phyloP scores from a whole-genome alignment of 2,329 filamentous ascomycete genomes.

The Elsinoe arachidis region DNA sequence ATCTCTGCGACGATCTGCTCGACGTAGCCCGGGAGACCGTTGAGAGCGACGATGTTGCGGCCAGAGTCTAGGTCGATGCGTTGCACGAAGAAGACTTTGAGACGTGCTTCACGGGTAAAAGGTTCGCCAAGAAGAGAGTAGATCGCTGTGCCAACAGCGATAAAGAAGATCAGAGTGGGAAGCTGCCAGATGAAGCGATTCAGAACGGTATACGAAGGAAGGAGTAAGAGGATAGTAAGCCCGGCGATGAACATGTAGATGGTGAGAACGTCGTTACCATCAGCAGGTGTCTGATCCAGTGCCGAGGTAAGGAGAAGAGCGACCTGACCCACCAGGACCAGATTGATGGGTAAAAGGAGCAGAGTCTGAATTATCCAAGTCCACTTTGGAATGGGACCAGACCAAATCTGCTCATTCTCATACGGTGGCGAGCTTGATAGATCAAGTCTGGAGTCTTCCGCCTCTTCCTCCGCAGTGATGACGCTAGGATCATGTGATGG shows the following conservation, averaged over 20 bases:
- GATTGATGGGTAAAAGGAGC: conserved; percentile 64
- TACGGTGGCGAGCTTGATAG: conserved; percentile 37
- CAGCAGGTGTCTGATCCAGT: conserved; percentile 70
- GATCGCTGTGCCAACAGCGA: conserved; percentile 66
- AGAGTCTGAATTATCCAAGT: conserved; percentile 84
- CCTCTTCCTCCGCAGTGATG: conserved; percentile 19
- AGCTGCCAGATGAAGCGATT: conserved; percentile 80
- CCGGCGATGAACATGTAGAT: conserved; percentile 63
- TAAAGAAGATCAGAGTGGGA: conserved; percentile 63
- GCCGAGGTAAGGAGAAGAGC: conserved; percentile 64
- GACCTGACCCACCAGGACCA: conserved; percentile 70
- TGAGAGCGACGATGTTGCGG: conserved; percentile 59
- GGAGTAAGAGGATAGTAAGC: conserved; percentile 61
- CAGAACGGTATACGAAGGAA: conserved; percentile 73
- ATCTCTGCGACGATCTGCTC: conserved; percentile 57
- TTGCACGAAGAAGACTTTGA: conserved; percentile 85
- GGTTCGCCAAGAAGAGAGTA: conserved; percentile 87
- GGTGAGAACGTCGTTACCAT: conserved; percentile 64
- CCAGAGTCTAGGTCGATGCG: conserved; percentile 64
- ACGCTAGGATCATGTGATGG: conserved; percentile 13
- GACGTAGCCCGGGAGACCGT: conserved; percentile 60
- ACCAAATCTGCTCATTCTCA: conserved; percentile 77
- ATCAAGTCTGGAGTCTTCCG: conserved; percentile 19
- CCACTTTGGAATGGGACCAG: conserved; percentile 66
- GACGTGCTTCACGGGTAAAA: conserved; percentile 67